These are phyloP conservation scores for Ganoderma lucidum DNA, from an alignment of 1,284 basidiomycete species.

Conservation along the genomic window DNA sequence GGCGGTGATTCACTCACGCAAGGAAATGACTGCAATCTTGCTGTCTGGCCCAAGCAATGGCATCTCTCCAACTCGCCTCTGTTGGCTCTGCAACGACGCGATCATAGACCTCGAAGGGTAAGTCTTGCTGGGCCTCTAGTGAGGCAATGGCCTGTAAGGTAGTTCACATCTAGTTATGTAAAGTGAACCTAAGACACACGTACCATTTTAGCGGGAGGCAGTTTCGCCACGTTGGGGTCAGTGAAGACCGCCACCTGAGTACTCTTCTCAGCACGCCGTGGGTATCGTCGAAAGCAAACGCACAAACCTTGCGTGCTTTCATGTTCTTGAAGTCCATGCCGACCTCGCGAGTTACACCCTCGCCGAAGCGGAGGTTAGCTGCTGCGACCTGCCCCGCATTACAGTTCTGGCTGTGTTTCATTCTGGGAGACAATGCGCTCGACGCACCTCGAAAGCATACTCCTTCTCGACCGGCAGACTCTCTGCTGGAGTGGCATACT, in stretches of 20 bases:
- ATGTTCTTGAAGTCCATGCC: conserved; percentile 95
- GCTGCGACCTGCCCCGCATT: conserved; percentile 77
- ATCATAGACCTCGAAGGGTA: conserved; percentile 89
- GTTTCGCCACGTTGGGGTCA: conserved; percentile 84
- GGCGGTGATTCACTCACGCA: conserved; percentile 60
- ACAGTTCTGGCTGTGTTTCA: not conserved
- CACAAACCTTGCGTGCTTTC: conserved; percentile 78
- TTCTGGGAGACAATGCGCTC: not conserved
- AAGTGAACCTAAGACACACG: conserved; percentile 35
- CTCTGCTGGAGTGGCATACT: conserved; percentile 87
- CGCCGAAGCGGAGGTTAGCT: conserved; percentile 89
- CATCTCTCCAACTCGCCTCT: conserved; percentile 87
- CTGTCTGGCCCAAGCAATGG: conserved; percentile 87
- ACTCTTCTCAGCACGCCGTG: conserved; percentile 29
- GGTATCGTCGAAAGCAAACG: no score
- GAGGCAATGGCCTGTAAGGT: conserved; percentile 73
- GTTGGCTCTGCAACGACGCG: conserved; percentile 91
- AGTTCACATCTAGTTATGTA: not conserved
- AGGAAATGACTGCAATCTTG: conserved; percentile 95
- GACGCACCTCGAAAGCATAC: conserved; percentile 91
- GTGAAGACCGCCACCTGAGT: conserved; percentile 92
- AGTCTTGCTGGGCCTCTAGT: conserved; percentile 73
- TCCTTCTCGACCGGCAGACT: conserved; percentile 74
- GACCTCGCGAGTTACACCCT: conserved; percentile 90
- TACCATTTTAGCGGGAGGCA: conserved; percentile 86